These are phyloP conservation scores for Pseudogymnoascus sp. DNA, from an alignment of 2,329 filamentous ascomycete genomes.

Conservation along the genomic window DNA sequence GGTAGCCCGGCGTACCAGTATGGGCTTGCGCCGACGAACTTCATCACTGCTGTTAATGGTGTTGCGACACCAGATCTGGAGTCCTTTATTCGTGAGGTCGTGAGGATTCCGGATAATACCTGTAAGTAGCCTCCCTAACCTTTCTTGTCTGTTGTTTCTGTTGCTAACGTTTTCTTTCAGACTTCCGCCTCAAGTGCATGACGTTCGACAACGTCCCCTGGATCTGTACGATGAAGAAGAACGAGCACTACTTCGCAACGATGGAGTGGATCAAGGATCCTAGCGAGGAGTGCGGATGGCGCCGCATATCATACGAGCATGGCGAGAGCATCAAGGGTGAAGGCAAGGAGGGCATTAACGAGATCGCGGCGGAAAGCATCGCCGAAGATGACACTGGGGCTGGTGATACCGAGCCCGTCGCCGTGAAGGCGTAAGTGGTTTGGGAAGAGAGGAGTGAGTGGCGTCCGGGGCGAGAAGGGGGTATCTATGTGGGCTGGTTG, in stretches of 20 bases:
- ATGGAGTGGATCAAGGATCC: constrained; percentile 63
- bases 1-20: constrained; percentile 85
- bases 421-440: not conserved
- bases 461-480: not conserved
- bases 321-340: constrained; percentile 49
- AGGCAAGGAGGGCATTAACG: constrained; percentile 31
- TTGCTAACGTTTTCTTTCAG: constrained; percentile 32
- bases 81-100: constrained; percentile 72
- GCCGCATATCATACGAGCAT: constrained; percentile 55
- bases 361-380: constrained; percentile 18
- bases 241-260: constrained; percentile 86
- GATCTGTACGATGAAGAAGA: constrained; percentile 99
- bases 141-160: constrained; percentile 9
- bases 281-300: constrained; percentile 54
- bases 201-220: constrained; percentile 98
- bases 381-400: not conserved
- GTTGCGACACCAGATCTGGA: constrained; percentile 75
- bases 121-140: constrained; percentile 45
- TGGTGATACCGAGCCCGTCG: not conserved
- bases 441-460: not conserved
- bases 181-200: constrained; percentile 95
- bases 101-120: constrained; percentile 89
- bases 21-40: constrained; percentile 90
- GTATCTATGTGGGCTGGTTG: not conserved
- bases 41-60: constrained; percentile 93